Percentiles rank a stretch among this genome's conserved stretches.
phyloP scores from a whole-genome alignment of 441 rosid species.

The Euphorbia celastroides region DNA sequence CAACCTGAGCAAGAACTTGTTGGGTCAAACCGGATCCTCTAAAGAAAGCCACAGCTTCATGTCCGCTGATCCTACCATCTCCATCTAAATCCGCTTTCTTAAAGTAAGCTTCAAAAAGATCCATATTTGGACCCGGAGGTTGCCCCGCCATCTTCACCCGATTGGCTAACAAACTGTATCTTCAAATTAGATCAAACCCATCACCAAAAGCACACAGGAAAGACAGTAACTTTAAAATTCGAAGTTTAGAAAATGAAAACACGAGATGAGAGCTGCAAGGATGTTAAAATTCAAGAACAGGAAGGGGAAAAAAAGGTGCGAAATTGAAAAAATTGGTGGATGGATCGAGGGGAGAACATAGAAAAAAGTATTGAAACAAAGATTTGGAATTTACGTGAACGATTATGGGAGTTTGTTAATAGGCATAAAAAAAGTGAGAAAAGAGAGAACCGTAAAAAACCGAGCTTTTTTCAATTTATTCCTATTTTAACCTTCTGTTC shows the following conservation, averaged over 20 bases:
- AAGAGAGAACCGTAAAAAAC: no score
- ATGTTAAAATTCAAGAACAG: background rate
- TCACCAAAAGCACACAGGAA: background rate
- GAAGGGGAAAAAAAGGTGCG: background rate
- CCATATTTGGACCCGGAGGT: constrained; percentile 40
- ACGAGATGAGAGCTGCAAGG: background rate
- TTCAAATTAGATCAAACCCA: constrained; percentile 4
- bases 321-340: background rate
- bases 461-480: no score
- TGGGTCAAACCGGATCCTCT: constrained; percentile 85
- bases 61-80: constrained; percentile 89
- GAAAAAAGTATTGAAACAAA: background rate
- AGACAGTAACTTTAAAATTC: background rate
- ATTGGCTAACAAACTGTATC: constrained; percentile 13
- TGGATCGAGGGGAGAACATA: constrained; percentile 7
- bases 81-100: constrained; percentile 93
- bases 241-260: background rate
- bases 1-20: constrained; percentile 90
- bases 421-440: background rate
- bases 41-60: constrained; percentile 84
- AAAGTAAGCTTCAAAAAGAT: constrained; percentile 82
- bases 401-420: background rate
- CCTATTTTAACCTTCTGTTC: no score
- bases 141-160: constrained; percentile 43
- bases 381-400: background rate